phyloP scores from a whole-genome alignment of 345 rosid species.

The Syzygium grande region DNA sequence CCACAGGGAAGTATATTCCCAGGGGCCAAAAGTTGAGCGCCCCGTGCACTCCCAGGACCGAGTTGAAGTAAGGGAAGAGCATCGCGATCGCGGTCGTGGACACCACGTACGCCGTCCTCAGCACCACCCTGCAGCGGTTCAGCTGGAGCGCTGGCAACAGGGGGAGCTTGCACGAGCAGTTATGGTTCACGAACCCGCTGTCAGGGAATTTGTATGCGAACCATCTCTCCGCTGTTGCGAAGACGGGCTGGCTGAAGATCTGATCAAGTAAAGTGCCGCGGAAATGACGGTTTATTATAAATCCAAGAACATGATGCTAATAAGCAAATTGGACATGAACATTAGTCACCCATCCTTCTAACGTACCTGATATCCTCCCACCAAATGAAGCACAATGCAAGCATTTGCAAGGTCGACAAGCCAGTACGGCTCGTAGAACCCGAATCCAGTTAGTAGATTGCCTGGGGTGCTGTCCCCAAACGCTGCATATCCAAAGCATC shows the following conservation, averaged over 20 bases:
- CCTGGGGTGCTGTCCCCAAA: no score
- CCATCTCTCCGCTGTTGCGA: not conserved
- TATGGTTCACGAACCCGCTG: not conserved
- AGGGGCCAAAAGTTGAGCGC: constrained; percentile 4
- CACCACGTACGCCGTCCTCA: not conserved
- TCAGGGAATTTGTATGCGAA: not conserved
- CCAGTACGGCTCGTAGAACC: constrained; percentile 30
- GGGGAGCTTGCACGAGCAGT: not conserved
- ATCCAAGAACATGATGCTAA: no score
- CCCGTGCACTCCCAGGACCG: constrained; percentile 1
- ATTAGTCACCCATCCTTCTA: no score
- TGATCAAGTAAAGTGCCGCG: not conserved
- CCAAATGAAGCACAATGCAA: constrained; percentile 5
- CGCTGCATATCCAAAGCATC: no score
- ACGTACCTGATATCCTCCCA: constrained; percentile 5
- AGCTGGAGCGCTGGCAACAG: not conserved
- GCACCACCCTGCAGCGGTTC: not conserved
- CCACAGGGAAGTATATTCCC: constrained; percentile 6
- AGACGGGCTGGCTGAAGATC: not conserved
- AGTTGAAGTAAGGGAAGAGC: constrained; percentile 9
- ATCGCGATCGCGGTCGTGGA: not conserved
- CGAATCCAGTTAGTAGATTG: constrained; percentile 2
- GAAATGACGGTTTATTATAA: no score
- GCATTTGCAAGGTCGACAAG: constrained; percentile 2
- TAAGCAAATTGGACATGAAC: no score